A percentile compares a stretch with the other conserved stretches of the same genome.
Conservation (phyloP, 2,329 filamentous ascomycete genomes). For the Aspergillus floridensis region DNA sequence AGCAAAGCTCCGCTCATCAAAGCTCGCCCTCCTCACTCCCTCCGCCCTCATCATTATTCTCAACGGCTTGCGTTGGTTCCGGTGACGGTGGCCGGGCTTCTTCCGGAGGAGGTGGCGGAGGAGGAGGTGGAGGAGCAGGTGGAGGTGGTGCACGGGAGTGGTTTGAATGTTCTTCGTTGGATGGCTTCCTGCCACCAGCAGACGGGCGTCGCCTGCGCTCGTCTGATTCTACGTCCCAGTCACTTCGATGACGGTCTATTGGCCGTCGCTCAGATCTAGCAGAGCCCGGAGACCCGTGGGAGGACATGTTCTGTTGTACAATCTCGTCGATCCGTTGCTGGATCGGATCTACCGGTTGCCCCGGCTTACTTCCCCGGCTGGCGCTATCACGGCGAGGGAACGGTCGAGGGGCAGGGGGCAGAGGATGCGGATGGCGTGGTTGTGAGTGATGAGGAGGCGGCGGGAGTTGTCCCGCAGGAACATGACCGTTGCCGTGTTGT, state of each 20-base stretch:
- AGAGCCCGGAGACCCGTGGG: slow-evolving; percentile 1
- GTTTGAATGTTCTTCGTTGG: neutral
- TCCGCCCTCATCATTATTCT: slow-evolving; percentile 30
- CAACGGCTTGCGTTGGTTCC: neutral
- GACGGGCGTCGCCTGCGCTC: slow-evolving; percentile 13
- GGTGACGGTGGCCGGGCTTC: neutral
- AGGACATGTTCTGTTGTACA: slow-evolving; percentile 27
- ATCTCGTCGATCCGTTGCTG: slow-evolving; percentile 40
- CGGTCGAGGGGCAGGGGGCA: slow-evolving; percentile 18
- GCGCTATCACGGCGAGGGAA: slow-evolving; percentile 18
- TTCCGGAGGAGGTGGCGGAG: slow-evolving; percentile 10
- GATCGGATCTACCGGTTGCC: slow-evolving; percentile 27
- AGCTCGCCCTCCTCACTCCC: slow-evolving; percentile 47
- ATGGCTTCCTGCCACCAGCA: neutral
- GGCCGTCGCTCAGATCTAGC: slow-evolving; percentile 14
- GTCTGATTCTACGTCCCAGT: slow-evolving; percentile 21
- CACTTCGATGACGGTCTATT: slow-evolving; percentile 18
- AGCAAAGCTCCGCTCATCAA: slow-evolving; percentile 13
- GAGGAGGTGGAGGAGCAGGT: slow-evolving; percentile 9
- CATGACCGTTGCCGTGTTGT: slow-evolving; percentile 18
- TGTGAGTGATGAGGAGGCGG: slow-evolving; percentile 12
- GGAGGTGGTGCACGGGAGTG: neutral
- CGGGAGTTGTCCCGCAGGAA: neutral
- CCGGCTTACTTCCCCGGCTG: slow-evolving; percentile 7
- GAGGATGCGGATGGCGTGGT: slow-evolving; percentile 23